phyloP scores from a whole-genome alignment of 2,329 filamentous ascomycete species.

The Sporothrix globosa region DNA sequence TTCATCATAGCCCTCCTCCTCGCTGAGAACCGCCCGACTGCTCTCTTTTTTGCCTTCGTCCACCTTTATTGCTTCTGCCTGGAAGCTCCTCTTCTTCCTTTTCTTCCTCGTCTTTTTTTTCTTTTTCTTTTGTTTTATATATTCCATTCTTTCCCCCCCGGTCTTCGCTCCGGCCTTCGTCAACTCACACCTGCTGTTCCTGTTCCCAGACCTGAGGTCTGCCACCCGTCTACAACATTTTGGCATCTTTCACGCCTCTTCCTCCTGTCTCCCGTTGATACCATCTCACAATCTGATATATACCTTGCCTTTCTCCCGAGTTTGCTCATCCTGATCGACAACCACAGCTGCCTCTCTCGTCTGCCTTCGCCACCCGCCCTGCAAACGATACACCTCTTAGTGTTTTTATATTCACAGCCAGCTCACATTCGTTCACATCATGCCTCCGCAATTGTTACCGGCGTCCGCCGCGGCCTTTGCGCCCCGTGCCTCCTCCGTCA shows the following conservation, averaged over 20 bases:
- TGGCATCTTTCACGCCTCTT: neutral
- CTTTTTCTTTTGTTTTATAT: slow-evolving; percentile 16
- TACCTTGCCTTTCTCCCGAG: slow-evolving; percentile 1
- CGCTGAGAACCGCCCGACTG: slow-evolving; percentile 36
- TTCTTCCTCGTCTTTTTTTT: neutral
- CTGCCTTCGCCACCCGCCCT: slow-evolving; percentile 32
- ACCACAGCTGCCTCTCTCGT: slow-evolving; percentile 39
- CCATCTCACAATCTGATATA: slow-evolving; percentile 1
- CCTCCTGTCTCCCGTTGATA: slow-evolving; percentile 10
- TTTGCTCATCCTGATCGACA: neutral
- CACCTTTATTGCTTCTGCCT: slow-evolving; percentile 23
- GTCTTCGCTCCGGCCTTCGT: slow-evolving; percentile 18
- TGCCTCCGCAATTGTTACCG: slow-evolving; percentile 92
- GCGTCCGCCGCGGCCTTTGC: slow-evolving; percentile 96
- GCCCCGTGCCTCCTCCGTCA: slow-evolving; percentile 84
- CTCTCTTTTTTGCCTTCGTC: slow-evolving; percentile 12
- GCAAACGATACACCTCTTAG: neutral
- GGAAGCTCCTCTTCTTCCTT: no score
- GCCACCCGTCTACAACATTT: slow-evolving; percentile 3
- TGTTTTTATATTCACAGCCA: neutral
- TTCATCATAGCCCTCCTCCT: slow-evolving; percentile 12
- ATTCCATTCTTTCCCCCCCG: slow-evolving; percentile 11
- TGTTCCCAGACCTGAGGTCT: slow-evolving; percentile 28
- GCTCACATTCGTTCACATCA: slow-evolving; percentile 45
- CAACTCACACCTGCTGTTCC: neutral